Base-by-base conservation (phyloP, 495 filamentous ascomycete species). In the Daldinia vernicosa region DNA sequence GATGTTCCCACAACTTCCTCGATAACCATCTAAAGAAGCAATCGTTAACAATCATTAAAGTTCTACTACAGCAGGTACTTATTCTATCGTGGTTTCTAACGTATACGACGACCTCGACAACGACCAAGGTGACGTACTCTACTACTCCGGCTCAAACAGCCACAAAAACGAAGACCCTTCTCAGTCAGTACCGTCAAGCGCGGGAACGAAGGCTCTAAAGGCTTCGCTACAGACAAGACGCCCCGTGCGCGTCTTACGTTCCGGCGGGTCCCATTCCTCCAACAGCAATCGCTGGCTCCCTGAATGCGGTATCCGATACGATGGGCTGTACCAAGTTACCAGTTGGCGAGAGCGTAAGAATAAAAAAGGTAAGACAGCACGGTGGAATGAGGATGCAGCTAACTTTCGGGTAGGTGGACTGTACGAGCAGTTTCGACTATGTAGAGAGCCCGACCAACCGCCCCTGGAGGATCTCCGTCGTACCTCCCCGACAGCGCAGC, bases 161-260 rank as follows among this genome's bases (percentile, higher is more conserved):
- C 62, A 70, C 14, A 55, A 69, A 1, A 80, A 82, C 27, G 67
- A 14, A 0, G 68, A 81, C 19, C 67, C 63, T 1, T 27, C 40
- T 3, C 19, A 8, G 0, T 59, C 81, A 6, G 52, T 59, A 27
- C 11, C 52, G 0, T 57, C 76, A 4, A 81, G 74, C 15, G 53
- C 65, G 8, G 71, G 72, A 3, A 85, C 83, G 0, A 76, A 71
- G 27, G 73, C 78, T 8, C 70, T 88, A 4, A 71, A 78, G 14
- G 72, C 54, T 22, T 81, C 83, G 0, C 7, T 67, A 4, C 14
- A 2, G 2, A 75, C 52, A 0, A 12, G 70, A 4, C 63, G 56
- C 5, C 78, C 84, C 0, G 81, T 89, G 0, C 79, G 87, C 4
- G 84, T 89, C 0, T 69, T 89, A 4, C 82, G 86, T 2, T 67